Base-by-base conservation (phyloP, 805 yeast species). In the Starmerella scarabaei region DNA sequence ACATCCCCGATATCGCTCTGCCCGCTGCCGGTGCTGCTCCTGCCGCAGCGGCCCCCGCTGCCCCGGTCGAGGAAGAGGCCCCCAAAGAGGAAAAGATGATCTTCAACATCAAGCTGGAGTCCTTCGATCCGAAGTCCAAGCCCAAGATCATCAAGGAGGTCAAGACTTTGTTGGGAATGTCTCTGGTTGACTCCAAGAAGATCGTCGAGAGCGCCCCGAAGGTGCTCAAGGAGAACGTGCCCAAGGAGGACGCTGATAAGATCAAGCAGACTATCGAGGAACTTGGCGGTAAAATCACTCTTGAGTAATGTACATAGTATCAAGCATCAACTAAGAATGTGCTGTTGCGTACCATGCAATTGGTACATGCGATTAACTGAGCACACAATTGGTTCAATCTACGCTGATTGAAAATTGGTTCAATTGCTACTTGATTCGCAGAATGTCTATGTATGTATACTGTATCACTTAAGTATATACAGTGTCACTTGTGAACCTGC, bases 101-200 rank as follows among this genome's bases (percentile, higher is more conserved):
- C 51, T 91, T 91, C 68, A 70, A 83, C 57, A 66, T 88, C 60
- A 91, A 88, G 67, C 75, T 88, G 57, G 97, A 88, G 61, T 73
- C 88, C 31, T 86, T 91, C 55, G 98, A 91, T 55, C 75, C 97
- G 44, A 86, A 85, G 67, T 65, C 93, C 43, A 91, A 91, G 71
- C 94, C 99, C 45, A 91, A 91, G 79, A 75, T 91, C 62, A 91
- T 91, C 61, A 91, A 91, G 70, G 98, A 91, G 67, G 93, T 91
- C 54, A 91, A 91, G 70, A 71, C 80, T 46, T 68, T 88, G 58
- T 72, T 91, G 56, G 95, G 95, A 14, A 71, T 91, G 55, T 83
- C 94, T 5, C 72, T 91, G 53, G 98, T 91, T 45, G 97, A 91
- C 61, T 82, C 96, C 47, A 91, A 91, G 77, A 91, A 91, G 68